Percentiles rank a stretch among this genome's conserved stretches.
Evolutionary conservation across 1,284 basidiomycete genomes (phyloP).

Genomic region (Austroboletus rostrupii): DNA sequence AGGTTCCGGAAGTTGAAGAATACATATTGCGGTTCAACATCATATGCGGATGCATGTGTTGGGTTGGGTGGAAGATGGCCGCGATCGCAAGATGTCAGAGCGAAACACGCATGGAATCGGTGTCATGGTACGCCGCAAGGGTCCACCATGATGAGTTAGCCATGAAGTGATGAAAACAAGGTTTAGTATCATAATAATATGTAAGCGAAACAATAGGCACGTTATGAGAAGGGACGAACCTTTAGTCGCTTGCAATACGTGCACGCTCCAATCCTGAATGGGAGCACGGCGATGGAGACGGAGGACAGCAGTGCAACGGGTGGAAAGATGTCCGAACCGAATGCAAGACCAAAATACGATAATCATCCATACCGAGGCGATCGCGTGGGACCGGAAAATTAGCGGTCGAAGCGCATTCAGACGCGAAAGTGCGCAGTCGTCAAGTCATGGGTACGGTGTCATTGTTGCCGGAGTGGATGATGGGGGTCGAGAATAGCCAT

Average conservation of each 20-base stretch:
- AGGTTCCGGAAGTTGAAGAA: slow-evolving; percentile 25
- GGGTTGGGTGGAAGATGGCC: background rate
- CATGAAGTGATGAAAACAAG: slow-evolving; percentile 6
- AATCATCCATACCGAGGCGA: slow-evolving; percentile 1
- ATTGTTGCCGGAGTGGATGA: background rate
- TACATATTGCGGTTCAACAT: slow-evolving; percentile 23
- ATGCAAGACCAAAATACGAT: background rate
- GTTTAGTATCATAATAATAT: background rate
- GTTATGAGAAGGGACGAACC: slow-evolving; percentile 41
- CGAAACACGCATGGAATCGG: slow-evolving; percentile 17
- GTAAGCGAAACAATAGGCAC: slow-evolving; percentile 21
- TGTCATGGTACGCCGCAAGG: slow-evolving; percentile 14
- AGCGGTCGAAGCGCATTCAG: slow-evolving; percentile 1
- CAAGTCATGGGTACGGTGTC: background rate
- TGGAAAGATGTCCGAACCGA: slow-evolving; percentile 16
- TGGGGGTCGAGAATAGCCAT: background rate
- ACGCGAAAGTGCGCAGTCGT: background rate
- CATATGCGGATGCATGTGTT: slow-evolving; percentile 4
- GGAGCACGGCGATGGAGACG: slow-evolving; percentile 4
- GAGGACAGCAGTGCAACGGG: slow-evolving; percentile 7
- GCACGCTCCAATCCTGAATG: slow-evolving; percentile 67
- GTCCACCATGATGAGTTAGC: slow-evolving; percentile 1
- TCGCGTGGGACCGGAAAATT: slow-evolving; percentile 4
- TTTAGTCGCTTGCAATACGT: slow-evolving; percentile 81
- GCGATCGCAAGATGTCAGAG: slow-evolving; percentile 12